Evolutionary conservation across 352 stramenopile species (phyloP).

Genomic region (Thalassiosira exigua): DNA sequence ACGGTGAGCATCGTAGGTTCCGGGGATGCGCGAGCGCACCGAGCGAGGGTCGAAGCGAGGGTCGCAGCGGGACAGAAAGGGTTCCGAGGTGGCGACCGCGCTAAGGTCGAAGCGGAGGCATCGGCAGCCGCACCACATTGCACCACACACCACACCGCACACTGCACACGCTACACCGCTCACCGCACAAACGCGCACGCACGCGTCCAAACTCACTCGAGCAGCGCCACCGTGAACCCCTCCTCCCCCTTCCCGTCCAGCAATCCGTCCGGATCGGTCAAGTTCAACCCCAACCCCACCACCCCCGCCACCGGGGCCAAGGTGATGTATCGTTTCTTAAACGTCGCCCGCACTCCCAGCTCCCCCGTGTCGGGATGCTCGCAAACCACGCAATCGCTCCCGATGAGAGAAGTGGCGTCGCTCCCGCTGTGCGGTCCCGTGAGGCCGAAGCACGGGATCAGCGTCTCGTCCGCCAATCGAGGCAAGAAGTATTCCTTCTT

Average conservation of each 20-base stretch:
- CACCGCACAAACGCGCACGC: too few relatives aligned
- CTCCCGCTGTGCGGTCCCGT: constrained; percentile 94
- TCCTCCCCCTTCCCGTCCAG: constrained; percentile 92
- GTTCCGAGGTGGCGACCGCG: too few relatives aligned
- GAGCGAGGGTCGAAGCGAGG: too few relatives aligned
- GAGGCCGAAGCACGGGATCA: constrained; percentile 97
- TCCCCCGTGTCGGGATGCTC: constrained; percentile 88
- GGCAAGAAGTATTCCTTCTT: constrained; percentile 91
- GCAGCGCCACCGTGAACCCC: constrained; percentile 95
- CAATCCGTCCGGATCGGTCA: constrained; percentile 93
- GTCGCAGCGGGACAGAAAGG: too few relatives aligned
- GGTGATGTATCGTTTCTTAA: constrained; percentile 99
- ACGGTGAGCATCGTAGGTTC: too few relatives aligned
- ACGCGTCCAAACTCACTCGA: constrained; percentile 91
- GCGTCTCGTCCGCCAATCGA: constrained; percentile 91
- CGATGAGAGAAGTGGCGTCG: constrained; percentile 94
- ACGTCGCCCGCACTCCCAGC: constrained; percentile 93
- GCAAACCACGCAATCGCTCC: constrained; percentile 90
- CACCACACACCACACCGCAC: too few relatives aligned
- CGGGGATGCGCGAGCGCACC: too few relatives aligned
- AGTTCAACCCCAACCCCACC: constrained; percentile 95
- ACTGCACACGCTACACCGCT: too few relatives aligned
- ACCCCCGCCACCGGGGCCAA: constrained; percentile 95
- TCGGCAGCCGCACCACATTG: too few relatives aligned
- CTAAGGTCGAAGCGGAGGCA: too few relatives aligned